phyloP scores from a whole-genome alignment of 306 rosid genomes.

The Malus sylvestris region DNA sequence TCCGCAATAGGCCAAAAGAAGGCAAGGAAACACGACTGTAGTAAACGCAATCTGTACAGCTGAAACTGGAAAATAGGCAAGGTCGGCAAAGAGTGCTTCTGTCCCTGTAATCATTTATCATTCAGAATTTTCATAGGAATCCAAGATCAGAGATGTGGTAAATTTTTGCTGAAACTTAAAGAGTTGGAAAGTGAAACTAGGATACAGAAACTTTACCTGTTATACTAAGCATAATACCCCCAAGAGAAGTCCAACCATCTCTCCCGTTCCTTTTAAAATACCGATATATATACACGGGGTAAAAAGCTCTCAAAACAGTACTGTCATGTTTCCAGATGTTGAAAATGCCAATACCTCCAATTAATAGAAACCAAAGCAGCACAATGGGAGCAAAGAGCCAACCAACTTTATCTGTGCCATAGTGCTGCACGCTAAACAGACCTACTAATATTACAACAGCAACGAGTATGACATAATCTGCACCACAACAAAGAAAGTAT shows the following conservation, averaged over 20 bases:
- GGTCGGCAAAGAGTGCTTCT: constrained; percentile 95
- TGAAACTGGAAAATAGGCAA: constrained; percentile 91
- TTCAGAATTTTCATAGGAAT: constrained; percentile 20
- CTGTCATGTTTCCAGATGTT: constrained; percentile 78
- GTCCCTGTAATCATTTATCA: constrained; percentile 64
- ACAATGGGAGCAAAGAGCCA: constrained; percentile 99
- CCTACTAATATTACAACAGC: constrained; percentile 82
- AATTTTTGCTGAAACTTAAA: background rate
- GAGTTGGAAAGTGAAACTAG: background rate
- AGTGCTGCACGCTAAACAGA: constrained; percentile 89
- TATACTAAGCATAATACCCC: constrained; percentile 93
- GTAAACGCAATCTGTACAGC: constrained; percentile 95
- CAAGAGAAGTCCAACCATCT: constrained; percentile 87
- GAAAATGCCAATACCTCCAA: constrained; percentile 88
- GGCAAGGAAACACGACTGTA: constrained; percentile 89
- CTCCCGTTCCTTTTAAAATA: constrained; percentile 69
- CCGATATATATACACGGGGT: constrained; percentile 68
- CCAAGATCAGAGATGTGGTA: constrained; percentile 9
- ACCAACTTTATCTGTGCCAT: constrained; percentile 92
- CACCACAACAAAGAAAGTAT: constrained; percentile 17
- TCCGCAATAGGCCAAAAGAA: constrained; percentile 90
- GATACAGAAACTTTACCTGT: constrained; percentile 53
- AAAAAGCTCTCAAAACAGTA: constrained; percentile 70
- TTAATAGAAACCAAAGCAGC: constrained; percentile 87
- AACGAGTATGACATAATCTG: constrained; percentile 79